Conservation (phyloP, 495 filamentous ascomycete genomes). For the Saxophila tyrrhenica region DNA sequence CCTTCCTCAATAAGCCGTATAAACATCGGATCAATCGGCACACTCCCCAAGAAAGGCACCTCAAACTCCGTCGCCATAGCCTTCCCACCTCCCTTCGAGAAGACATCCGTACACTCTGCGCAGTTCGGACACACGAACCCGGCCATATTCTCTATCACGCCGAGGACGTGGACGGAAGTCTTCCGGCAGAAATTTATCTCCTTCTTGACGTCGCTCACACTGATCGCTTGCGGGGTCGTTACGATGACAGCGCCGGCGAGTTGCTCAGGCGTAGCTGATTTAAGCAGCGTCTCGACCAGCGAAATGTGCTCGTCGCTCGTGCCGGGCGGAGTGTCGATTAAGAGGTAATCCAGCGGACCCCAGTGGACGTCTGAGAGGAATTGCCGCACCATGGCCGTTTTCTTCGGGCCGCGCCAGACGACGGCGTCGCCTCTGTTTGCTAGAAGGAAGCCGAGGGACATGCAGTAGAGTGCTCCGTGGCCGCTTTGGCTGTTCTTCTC, state of each 20-base stretch:
- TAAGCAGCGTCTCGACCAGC: constrained; percentile 72
- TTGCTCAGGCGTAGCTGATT: constrained; percentile 37
- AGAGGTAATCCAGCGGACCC: constrained; percentile 74
- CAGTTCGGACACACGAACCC: constrained; percentile 95
- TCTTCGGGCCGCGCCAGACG: constrained; percentile 96
- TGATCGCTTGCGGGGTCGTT: constrained; percentile 90
- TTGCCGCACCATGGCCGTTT: constrained; percentile 97
- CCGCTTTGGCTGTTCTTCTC: constrained; percentile 6
- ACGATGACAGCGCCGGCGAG: constrained; percentile 79
- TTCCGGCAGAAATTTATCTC: constrained; percentile 94
- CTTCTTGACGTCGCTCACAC: constrained; percentile 86
- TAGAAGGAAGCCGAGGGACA: constrained; percentile 89
- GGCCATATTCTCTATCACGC: constrained; percentile 95
- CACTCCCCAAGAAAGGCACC: constrained; percentile 71
- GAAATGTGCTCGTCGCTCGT: constrained; percentile 97
- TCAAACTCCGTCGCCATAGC: constrained; percentile 80
- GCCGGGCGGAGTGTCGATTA: constrained; percentile 92
- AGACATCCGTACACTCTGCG: constrained; percentile 84
- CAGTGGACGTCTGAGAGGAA: constrained; percentile 90
- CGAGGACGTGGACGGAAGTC: constrained; percentile 67
- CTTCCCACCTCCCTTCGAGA: constrained; percentile 77
- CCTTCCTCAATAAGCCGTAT: constrained; percentile 56
- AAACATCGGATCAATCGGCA: constrained; percentile 77
- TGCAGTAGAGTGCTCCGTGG: constrained; percentile 65
- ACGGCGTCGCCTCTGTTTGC: constrained; percentile 75